phyloP scores from a whole-genome alignment of 306 rosid species.

The Quercus engelmannii region DNA sequence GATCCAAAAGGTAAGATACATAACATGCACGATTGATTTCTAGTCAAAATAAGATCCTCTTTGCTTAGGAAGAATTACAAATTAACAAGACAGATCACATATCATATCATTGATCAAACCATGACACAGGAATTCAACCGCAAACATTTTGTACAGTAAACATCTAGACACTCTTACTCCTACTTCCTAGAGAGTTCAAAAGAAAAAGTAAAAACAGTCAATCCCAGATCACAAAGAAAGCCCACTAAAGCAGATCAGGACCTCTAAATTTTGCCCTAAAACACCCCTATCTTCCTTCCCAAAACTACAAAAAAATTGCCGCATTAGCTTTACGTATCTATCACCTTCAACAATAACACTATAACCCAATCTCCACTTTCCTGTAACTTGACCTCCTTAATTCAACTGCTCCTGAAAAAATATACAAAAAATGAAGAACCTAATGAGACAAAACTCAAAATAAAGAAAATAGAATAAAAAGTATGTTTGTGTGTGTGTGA shows the following conservation, averaged over 20 bases:
- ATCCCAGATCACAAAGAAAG: no score
- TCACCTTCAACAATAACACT: conserved; percentile 25
- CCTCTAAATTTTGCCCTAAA: background rate
- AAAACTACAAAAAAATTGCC: background rate
- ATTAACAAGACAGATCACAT: background rate
- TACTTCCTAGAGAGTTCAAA: no score
- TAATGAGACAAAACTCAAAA: conserved; percentile 2
- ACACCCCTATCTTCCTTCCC: background rate
- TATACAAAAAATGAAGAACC: background rate
- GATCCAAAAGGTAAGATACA: background rate
- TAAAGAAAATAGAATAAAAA: background rate
- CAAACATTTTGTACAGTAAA: conserved; percentile 51
- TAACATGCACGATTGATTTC: background rate
- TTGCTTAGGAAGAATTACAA: background rate
- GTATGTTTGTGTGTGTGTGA: no score
- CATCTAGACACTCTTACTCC: no score
- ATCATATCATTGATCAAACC: background rate
- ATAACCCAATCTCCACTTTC: conserved; percentile 48
- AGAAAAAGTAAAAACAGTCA: no score
- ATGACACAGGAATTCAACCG: conserved; percentile 23
- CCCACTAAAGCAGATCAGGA: background rate
- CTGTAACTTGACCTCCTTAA: conserved; percentile 44
- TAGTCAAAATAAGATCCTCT: background rate
- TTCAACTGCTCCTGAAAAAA: conserved; percentile 49
- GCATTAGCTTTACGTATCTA: conserved; percentile 39